Conservation (phyloP, 306 rosid genomes). For the Quercus suber region DNA sequence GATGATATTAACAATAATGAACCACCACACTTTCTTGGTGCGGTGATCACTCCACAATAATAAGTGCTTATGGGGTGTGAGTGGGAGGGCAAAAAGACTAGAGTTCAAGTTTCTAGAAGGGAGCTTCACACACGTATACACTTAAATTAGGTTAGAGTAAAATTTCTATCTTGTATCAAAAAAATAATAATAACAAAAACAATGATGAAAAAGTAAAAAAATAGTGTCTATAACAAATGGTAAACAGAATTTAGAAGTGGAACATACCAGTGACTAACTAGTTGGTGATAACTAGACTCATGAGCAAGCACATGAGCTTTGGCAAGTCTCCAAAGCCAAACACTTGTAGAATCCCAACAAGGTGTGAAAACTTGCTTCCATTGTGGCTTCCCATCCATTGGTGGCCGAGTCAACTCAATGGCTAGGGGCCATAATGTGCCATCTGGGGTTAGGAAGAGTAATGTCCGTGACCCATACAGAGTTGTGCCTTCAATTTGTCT, state of each 20-base stretch:
- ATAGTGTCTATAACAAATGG: no score
- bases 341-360: slow-evolving; percentile 52
- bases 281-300: slow-evolving; percentile 83
- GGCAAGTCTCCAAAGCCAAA: slow-evolving; percentile 94
- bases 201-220: no score
- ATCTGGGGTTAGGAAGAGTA: slow-evolving; percentile 50
- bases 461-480: slow-evolving; percentile 68
- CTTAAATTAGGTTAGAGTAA: no score
- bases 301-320: slow-evolving; percentile 84
- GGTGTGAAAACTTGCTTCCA: slow-evolving; percentile 66
- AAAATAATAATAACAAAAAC: no score
- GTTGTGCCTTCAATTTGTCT: slow-evolving; percentile 61
- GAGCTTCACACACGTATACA: fast-evolving
- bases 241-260: not conserved
- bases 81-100: fast-evolving
- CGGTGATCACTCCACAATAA: no score
- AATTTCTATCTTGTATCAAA: no score
- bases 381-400: slow-evolving; percentile 53
- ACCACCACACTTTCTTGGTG: no score
- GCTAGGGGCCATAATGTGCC: slow-evolving; percentile 59
- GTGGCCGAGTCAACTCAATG: slow-evolving; percentile 76
- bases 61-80: no score
- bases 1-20: no score
- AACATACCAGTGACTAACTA: slow-evolving; percentile 72
- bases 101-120: no score